phyloP scores from a whole-genome alignment of 2,329 filamentous ascomycete species.

The Cladosporium sp. region DNA sequence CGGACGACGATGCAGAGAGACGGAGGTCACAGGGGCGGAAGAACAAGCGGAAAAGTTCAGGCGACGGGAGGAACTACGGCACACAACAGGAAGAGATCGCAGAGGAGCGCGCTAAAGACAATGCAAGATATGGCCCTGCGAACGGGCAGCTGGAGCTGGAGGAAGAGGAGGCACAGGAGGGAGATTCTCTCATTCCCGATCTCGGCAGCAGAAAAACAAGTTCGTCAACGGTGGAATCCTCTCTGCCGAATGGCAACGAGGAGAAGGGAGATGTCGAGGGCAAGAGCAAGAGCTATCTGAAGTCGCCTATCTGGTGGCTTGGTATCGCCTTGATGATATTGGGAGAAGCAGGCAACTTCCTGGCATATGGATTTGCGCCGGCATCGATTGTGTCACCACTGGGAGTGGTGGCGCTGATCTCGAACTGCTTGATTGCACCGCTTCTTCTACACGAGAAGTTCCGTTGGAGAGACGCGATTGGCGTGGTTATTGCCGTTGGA shows the following conservation, averaged over 20 bases:
- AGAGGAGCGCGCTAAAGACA: constrained; percentile 33
- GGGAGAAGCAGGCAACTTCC: constrained; percentile 92
- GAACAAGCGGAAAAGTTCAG: constrained; percentile 19
- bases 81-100: constrained; percentile 40
- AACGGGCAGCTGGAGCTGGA: constrained; percentile 38
- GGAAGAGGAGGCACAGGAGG: constrained; percentile 40
- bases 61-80: constrained; percentile 43
- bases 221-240: constrained; percentile 34
- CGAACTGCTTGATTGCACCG: constrained; percentile 95
- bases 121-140: constrained; percentile 23
- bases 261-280: constrained; percentile 41
- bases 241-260: constrained; percentile 21
- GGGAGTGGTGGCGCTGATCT: constrained; percentile 93
- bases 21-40: constrained; percentile 32
- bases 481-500: constrained; percentile 80
- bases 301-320: constrained; percentile 93
- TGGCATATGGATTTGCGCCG: constrained; percentile 96
- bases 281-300: constrained; percentile 72
- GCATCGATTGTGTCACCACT: constrained; percentile 96
- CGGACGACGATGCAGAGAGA: constrained; percentile 47
- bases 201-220: constrained; percentile 49
- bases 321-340: constrained; percentile 90
- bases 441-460: constrained; percentile 91
- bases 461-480: constrained; percentile 78
- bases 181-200: constrained; percentile 55